Base-by-base conservation (phyloP, 2,329 filamentous ascomycete genomes). In the Pseudohalonectria lignicola region DNA sequence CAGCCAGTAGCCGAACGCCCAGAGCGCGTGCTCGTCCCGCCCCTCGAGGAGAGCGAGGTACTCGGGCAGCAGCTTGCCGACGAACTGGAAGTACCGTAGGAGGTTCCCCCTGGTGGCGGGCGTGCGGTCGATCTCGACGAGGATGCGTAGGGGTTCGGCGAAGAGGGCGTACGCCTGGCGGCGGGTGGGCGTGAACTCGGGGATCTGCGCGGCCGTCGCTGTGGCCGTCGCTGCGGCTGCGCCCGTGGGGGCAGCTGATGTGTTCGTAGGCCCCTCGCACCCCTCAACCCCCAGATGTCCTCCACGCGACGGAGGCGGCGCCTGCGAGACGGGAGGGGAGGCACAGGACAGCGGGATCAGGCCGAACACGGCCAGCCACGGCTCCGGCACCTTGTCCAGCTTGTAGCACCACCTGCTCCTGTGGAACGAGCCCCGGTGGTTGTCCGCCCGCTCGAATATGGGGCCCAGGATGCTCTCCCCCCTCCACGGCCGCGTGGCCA, bases 1-100 rank as follows among this genome's bases (percentile, higher is more conserved):
- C 37, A 49, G 43, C 48, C 48, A 51, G 44, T 49, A 49, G 39
- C 49, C 49, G 26, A 47, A 48, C 6, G 48, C 16, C 49, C 49
- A 51, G 18, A 51, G 41, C 2, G 48, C 43, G 29, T 37, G 41
- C 16, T 45, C 42, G 35, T 51, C 47, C n/a, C 48, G 41, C 16
- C 37, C 38, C 4, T 35, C 28, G 12, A 51, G 43, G 33, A 44
- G 43, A 10, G 31, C 16, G 4, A 41, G 43, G 31, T 49, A 47
- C 7, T 37, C 44, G 30, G 19, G 30, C 23, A 40, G 32, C 19
- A 50, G 36, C 40, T 47, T 44, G 29, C 42, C 42, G 13, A 46
- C 18, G 32, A 51, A 50, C 42, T 48, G 46, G 21, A 48, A 45
- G 31, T 46, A 47, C 32, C 29, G 36, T 21, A 47, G 37, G 29